These are phyloP conservation scores for Schizophyllum commune DNA, from an alignment of 1,284 basidiomycete species.

Conservation along the genomic window DNA sequence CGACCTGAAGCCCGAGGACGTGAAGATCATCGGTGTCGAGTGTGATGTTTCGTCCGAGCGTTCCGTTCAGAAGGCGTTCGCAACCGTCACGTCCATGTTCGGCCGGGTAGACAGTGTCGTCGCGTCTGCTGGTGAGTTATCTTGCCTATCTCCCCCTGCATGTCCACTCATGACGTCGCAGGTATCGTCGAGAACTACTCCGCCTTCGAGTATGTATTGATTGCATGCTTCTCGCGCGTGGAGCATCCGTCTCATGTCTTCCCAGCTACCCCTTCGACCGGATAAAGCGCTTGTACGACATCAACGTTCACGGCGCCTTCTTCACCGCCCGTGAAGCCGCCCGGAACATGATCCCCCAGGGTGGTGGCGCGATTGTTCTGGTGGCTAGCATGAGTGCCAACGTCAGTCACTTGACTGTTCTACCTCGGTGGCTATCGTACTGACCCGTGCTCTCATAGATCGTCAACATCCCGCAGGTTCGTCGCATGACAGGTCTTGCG, in stretches of 20 bases:
- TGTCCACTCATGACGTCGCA: constrained; percentile 17
- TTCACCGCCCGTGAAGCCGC: constrained; percentile 93
- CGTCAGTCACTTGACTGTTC: constrained; percentile 38
- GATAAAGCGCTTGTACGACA: constrained; percentile 78
- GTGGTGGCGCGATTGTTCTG: constrained; percentile 79
- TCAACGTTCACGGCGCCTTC: constrained; percentile 92
- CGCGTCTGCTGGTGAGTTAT: constrained; percentile 72
- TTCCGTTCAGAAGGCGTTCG: constrained; percentile 69
- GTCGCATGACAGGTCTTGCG: not conserved
- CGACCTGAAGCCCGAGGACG: constrained; percentile 46
- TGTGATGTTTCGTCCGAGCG: constrained; percentile 87
- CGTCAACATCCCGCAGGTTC: constrained; percentile 76
- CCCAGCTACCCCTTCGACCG: constrained; percentile 76
- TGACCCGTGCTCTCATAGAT: constrained; percentile 39
- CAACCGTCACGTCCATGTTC: constrained; percentile 59
- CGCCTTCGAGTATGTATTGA: constrained; percentile 64
- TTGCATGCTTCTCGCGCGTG: not conserved
- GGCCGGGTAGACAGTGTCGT: constrained; percentile 85
- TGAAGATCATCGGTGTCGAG: constrained; percentile 71
- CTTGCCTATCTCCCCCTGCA: constrained; percentile 2
- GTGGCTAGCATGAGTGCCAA: constrained; percentile 89
- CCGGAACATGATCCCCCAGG: constrained; percentile 67
- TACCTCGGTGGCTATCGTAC: constrained; percentile 10
- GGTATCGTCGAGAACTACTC: constrained; percentile 91
- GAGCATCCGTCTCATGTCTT: not conserved